Conservation (phyloP, 306 rosid species). For the Bauhinia variegata region DNA sequence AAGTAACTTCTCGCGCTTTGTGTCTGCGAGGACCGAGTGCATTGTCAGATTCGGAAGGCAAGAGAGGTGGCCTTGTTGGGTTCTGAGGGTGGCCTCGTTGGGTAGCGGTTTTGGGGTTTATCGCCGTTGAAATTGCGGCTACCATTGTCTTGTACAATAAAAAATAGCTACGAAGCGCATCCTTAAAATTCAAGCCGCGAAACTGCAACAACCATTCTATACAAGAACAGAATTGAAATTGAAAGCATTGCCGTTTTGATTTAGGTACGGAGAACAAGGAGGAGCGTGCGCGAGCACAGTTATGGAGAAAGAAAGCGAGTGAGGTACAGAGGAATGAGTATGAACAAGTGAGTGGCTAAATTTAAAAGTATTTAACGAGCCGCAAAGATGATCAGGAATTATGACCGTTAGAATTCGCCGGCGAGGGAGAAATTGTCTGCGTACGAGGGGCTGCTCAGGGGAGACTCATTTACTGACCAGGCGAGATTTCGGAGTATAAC, state of each 20-base stretch:
- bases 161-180: slow-evolving; percentile 38
- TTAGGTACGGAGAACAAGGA: neutral
- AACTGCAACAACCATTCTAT: neutral
- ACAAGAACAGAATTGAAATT: neutral
- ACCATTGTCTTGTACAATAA: slow-evolving; percentile 44
- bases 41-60: slow-evolving; percentile 67
- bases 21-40: slow-evolving; percentile 48
- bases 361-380: neutral
- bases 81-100: slow-evolving; percentile 47
- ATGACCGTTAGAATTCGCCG: slow-evolving; percentile 39
- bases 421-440: neutral
- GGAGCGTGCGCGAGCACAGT: neutral
- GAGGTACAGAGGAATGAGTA: neutral
- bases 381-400: slow-evolving; percentile 28
- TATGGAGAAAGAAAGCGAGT: neutral
- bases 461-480: slow-evolving; percentile 7
- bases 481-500: slow-evolving; percentile 56
- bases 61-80: slow-evolving; percentile 55
- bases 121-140: slow-evolving; percentile 55
- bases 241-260: neutral
- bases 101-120: slow-evolving; percentile 45
- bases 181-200: slow-evolving; percentile 16
- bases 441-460: neutral
- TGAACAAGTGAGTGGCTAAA: neutral
- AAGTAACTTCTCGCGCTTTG: slow-evolving; percentile 66